Evolutionary conservation across 257 asterid genomes (phyloP).

Genomic region (Rauvolfia tetraphylla): DNA sequence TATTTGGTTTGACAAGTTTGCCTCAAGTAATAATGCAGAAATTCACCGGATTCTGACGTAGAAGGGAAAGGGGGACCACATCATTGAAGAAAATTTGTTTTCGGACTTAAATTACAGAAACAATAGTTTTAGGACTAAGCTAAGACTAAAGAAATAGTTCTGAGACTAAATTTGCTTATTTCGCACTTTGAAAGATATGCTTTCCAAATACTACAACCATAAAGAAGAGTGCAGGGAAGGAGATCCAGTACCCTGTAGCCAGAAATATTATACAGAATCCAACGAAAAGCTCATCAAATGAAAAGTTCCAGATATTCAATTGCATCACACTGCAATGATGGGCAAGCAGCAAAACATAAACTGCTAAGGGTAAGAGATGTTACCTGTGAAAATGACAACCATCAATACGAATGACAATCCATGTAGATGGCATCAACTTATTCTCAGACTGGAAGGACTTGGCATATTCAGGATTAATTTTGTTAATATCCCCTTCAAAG

Average conservation of each 20-base stretch:
- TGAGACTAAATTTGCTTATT: too few relatives aligned
- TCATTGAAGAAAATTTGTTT: too few relatives aligned
- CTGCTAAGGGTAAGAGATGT: conserved; percentile 12
- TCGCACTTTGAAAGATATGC: background rate
- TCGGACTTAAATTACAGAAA: too few relatives aligned
- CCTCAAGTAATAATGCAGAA: too few relatives aligned
- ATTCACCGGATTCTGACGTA: too few relatives aligned
- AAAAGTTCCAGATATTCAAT: conserved; percentile 1
- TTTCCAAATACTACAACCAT: background rate
- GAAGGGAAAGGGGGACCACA: too few relatives aligned
- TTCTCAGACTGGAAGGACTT: conserved; percentile 60
- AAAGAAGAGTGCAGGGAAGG: background rate
- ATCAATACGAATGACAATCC: conserved; percentile 81
- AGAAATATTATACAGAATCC: background rate
- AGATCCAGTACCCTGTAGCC: background rate
- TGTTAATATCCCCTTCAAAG: conserved; percentile 45
- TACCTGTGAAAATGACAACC: conserved; percentile 97
- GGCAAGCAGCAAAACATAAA: conserved; percentile 6
- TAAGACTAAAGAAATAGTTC: too few relatives aligned
- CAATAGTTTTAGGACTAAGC: too few relatives aligned
- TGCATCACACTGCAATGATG: background rate
- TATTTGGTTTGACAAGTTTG: too few relatives aligned
- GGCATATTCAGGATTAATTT: conserved; percentile 52
- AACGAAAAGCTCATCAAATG: background rate
- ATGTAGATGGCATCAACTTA: conserved; percentile 57